Evolutionary conservation across 208 protist genomes (phyloP), one percentile per base, ranked within the genome.

Genomic region (Crithidia brevicula): DNA sequence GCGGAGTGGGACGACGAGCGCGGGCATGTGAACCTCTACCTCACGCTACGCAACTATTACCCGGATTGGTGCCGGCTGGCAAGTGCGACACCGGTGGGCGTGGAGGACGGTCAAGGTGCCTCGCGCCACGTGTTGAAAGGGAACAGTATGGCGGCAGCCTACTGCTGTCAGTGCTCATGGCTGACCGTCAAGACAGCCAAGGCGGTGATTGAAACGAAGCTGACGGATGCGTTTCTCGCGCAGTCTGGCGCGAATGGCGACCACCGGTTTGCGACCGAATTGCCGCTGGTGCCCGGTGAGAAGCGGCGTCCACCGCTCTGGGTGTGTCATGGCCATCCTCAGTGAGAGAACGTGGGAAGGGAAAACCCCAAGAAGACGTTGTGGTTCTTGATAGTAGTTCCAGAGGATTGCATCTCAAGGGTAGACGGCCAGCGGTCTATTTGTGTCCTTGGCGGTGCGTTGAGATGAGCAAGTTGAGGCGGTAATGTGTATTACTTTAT

Each of bases 131-230:
- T 89, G 18, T 63, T 96, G 46, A 38, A 56, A 33, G 38, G 54
- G 30, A 68, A 68, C 38, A 18, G 40, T 30, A 33, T 60, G 18
- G 65, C 66, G 27, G 91, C 88, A 30, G 91, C 88, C 20, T 96
- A 96, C 75, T 93, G 91, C 71, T 96, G 91, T 53, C 91, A 96
- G 62, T 96, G 91, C 65, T 90, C 88, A 30, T 96, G 87, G 86
- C 71, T 92, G 27, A 91, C 91, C 13, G 88, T 93, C 52, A 54
- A 33, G 20, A 47, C 50, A 18, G 28, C 64, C 8, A 68, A 68
- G 49, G 83, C 75, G 28, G 59, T 74, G 11, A 87, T 96, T 38
- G 79, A 86, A 40, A 93, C 87, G 13, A 74, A 60, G 16, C 60
- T 92, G 30, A 75, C 81, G 20, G 82, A 93, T 42, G 46, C 72